These are phyloP conservation scores for Pseudozyma sp. DNA, from an alignment of 1,284 basidiomycete species.

Conservation along the genomic window DNA sequence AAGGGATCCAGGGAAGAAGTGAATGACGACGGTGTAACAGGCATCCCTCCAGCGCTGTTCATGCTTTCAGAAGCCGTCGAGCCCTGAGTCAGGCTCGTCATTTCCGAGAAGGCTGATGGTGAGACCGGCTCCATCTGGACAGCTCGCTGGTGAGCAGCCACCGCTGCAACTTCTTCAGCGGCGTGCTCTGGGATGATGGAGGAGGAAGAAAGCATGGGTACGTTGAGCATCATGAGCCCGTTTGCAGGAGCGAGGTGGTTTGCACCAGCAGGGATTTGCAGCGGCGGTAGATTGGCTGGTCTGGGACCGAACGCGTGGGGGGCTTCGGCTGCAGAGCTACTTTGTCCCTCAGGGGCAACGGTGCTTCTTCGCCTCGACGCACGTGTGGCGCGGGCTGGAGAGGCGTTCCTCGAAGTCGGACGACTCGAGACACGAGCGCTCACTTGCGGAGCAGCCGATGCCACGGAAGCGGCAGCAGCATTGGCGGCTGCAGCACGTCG, in stretches of 20 bases:
- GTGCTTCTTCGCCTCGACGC: constrained; percentile 33
- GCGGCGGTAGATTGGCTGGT: constrained; percentile 21
- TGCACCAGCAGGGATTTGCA: constrained; percentile 18
- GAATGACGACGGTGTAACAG: constrained; percentile 32
- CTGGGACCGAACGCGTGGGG: constrained; percentile 10
- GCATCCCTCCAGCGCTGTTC: constrained; percentile 30
- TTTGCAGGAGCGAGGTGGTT: constrained; percentile 13
- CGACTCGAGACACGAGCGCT: constrained; percentile 17
- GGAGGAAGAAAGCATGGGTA: not conserved
- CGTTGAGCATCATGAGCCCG: constrained; percentile 8
- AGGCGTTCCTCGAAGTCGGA: constrained; percentile 26
- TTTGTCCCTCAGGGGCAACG: constrained; percentile 10
- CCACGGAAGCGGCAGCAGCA: constrained; percentile 4
- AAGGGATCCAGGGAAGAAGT: constrained; percentile 19
- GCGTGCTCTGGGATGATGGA: constrained; percentile 1
- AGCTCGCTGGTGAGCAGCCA: constrained; percentile 6
- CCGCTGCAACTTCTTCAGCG: constrained; percentile 1
- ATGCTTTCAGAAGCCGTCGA: constrained; percentile 42
- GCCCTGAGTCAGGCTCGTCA: constrained; percentile 46
- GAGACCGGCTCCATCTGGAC: constrained; percentile 28
- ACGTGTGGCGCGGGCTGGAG: constrained; percentile 28
- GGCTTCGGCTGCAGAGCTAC: constrained; percentile 3
- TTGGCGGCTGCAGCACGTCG: constrained; percentile 28
- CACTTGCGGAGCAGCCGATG: not conserved
- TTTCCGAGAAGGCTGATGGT: constrained; percentile 42